Conservation (phyloP, 2,329 filamentous ascomycete genomes). For the Exophiala alcalophila region DNA sequence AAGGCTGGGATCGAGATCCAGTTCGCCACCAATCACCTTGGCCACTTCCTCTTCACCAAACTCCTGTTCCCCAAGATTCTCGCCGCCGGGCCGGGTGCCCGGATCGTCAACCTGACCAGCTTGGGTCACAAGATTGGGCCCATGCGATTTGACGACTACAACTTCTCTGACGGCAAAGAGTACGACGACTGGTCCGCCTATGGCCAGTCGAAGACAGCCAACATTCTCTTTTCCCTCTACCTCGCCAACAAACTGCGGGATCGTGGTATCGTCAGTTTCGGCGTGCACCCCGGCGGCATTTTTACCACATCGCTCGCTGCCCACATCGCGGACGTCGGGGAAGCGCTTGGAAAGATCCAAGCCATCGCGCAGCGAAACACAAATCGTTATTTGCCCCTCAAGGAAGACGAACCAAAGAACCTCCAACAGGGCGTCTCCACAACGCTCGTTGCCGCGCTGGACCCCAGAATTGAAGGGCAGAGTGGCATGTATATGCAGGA, state of each 20-base stretch:
- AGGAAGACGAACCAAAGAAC: conserved; percentile 33
- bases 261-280: conserved; percentile 38
- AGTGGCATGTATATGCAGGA: conserved; percentile 37
- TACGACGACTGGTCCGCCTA: conserved; percentile 44
- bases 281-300: conserved; percentile 42
- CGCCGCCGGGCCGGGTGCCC: conserved; percentile 23
- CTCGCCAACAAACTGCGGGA: conserved; percentile 34
- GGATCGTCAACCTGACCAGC: conserved; percentile 47
- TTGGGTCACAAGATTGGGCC: conserved; percentile 44
- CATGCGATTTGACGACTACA: conserved; percentile 34
- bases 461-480: conserved; percentile 38
- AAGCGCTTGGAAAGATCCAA: conserved; percentile 10
- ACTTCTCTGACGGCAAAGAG: conserved; percentile 24
- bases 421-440: conserved; percentile 45
- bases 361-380: conserved; percentile 19
- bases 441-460: conserved; percentile 45
- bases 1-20: conserved; percentile 36
- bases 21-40: conserved; percentile 38
- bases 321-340: conserved; percentile 10
- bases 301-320: conserved; percentile 10
- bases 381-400: conserved; percentile 14
- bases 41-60: conserved; percentile 37
- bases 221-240: conserved; percentile 43
- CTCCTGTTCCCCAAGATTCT: conserved; percentile 32
- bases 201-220: conserved; percentile 49